A percentile compares a stretch with the other conserved stretches of the same genome.
Conservation (phyloP, 306 rosid genomes). For the Cicer pinnatifidum region DNA sequence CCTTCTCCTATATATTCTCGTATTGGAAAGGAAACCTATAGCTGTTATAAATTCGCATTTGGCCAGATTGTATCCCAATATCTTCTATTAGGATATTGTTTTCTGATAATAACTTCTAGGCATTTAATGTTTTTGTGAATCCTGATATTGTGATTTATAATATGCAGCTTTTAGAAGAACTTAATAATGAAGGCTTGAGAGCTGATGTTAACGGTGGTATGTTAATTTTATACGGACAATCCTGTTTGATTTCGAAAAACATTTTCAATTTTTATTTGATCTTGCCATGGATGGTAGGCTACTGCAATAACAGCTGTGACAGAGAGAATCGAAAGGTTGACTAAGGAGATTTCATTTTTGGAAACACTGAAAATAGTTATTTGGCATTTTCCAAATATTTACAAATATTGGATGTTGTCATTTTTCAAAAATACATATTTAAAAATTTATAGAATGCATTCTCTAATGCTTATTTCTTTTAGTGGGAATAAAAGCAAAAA, state of each 20-base stretch:
- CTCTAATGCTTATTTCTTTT: background rate
- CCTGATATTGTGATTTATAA: slow-evolving; percentile 23
- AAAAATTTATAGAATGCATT: background rate
- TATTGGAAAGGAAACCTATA: slow-evolving; percentile 12
- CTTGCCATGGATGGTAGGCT: background rate
- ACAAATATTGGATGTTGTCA: background rate
- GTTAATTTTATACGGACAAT: slow-evolving; percentile 30
- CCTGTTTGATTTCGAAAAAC: background rate
- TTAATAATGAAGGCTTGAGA: slow-evolving; percentile 58
- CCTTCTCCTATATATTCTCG: background rate
- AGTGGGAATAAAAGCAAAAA: background rate
- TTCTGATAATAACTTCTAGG: slow-evolving; percentile 27
- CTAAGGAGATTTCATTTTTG: background rate
- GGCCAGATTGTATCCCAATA: background rate
- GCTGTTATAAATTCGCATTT: background rate
- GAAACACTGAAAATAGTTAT: background rate
- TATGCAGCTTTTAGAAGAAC: slow-evolving; percentile 77
- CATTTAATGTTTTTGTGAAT: slow-evolving; percentile 25
- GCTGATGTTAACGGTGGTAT: slow-evolving; percentile 68
- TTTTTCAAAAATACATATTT: background rate
- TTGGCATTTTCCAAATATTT: background rate
- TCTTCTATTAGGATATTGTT: slow-evolving; percentile 1
- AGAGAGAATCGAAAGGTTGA: background rate
- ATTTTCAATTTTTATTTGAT: background rate
- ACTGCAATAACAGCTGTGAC: background rate